Evolutionary conservation across 2,329 filamentous ascomycete species (phyloP), one percentile per base, ranked within the genome.

Genomic region (Xylariaceae sp.): DNA sequence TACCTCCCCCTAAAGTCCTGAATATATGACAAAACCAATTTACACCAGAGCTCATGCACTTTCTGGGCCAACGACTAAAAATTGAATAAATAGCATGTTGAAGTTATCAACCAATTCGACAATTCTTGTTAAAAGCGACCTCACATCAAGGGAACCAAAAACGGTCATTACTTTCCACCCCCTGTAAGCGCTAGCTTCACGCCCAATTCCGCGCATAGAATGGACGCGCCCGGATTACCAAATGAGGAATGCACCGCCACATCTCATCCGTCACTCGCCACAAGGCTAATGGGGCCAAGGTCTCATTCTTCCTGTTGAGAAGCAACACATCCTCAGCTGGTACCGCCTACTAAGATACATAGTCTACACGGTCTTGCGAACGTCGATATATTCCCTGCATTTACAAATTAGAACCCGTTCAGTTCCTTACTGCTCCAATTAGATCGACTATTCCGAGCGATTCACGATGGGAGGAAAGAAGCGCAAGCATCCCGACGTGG

Each of bases 401-500:
- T 18, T 23, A 18, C 23, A 51, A 42, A 13, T 13, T 51, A 13
- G 34, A 30, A 49, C 47, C 9, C 8, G 47, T 51, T 35, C 49
- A 51, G 13, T 17, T n/a, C 37, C 34, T 23, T 35, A 23, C 5
- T 3, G 10, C 2, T 9, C 9, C 17, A 35, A 8, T 55, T 45
- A 30, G 23, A 30, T 42, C 37, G 37, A 13, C 13, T 18, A 58
- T 10, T 3, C 18, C 1, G 49, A 11, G 34, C 18, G 3, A 47
- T 50, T 45, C 74, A 78, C 71, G 61, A 93, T 94, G 87, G 89
- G 88, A 69, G 96, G 96, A 78, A 95, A 94, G 80, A 93, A 91
- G 84, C 89, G 91, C 74, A 85, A 87, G 67, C 88, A 90, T 71
- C 90, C 91, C 64, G 86, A 92, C 69, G 80, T 97, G 67, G 90